These are phyloP conservation scores for Apiotrichum gamsii DNA, from an alignment of 1,284 basidiomycete species.

Conservation along the genomic window DNA sequence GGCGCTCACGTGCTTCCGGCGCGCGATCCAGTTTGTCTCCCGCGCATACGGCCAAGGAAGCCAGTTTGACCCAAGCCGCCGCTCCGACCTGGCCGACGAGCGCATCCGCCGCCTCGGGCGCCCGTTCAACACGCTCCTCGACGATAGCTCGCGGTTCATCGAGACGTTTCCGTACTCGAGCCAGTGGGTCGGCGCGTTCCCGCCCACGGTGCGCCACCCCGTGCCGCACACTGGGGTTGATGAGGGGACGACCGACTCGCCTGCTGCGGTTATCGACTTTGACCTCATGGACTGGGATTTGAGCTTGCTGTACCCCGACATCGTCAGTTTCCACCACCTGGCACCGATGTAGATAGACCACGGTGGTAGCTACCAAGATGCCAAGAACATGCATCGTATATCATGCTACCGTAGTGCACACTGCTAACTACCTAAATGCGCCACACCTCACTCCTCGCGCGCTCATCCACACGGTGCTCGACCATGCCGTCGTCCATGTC, in stretches of 20 bases:
- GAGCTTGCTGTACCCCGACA: conserved; percentile 8
- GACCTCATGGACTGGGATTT: conserved; percentile 13
- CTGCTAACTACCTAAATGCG: too few species aligned
- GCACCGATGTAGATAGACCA: too few species aligned
- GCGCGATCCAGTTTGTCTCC: conserved; percentile 6
- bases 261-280: conserved; percentile 2
- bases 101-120: background rate
- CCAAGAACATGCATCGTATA: too few species aligned
- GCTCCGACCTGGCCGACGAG: conserved; percentile 3
- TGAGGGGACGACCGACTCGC: background rate
- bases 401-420: too few species aligned
- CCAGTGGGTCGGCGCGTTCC: background rate
- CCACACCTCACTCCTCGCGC: conserved; percentile 46
- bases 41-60: background rate
- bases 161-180: background rate
- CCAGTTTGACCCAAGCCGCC: background rate
- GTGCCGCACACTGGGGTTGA: too few species aligned
- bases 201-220: background rate
- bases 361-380: too few species aligned
- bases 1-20: conserved; percentile 3
- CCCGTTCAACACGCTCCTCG: conserved; percentile 1
- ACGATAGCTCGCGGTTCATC: background rate
- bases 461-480: conserved; percentile 41
- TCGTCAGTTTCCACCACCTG: background rate
- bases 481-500: conserved; percentile 19